Conservation (phyloP, 129 eudicot genomes). For the Flaveria bidentis region DNA sequence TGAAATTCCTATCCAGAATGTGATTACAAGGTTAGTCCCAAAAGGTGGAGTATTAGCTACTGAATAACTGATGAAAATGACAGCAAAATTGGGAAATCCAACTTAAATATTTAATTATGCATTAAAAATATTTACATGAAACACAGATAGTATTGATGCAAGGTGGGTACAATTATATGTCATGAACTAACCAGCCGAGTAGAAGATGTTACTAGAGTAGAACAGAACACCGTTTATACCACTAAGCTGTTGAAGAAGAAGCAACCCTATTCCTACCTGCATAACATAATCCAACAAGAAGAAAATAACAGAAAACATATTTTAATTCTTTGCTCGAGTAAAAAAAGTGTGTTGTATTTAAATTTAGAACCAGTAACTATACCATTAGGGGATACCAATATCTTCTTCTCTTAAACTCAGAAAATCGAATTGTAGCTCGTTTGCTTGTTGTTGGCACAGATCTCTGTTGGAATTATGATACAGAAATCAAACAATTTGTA, state of each 20-base stretch:
- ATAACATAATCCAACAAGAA: constrained; percentile 22
- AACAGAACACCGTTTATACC: constrained; percentile 83
- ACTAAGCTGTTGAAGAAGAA: constrained; percentile 79
- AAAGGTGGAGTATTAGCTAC: neutral
- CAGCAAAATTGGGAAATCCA: no score
- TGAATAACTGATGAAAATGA: neutral
- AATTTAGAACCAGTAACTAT: constrained; percentile 21
- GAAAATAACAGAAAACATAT: neutral
- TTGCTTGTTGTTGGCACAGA: constrained; percentile 68
- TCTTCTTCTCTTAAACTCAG: constrained; percentile 63
- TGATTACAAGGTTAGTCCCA: neutral
- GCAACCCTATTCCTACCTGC: constrained; percentile 83
- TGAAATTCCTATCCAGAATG: constrained; percentile 55
- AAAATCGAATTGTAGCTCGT: constrained; percentile 56
- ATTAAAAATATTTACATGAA: no score
- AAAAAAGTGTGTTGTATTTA: neutral
- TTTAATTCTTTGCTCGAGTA: neutral
- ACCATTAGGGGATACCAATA: constrained; percentile 88
- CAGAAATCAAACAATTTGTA: constrained; percentile 3
- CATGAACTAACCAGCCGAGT: constrained; percentile 65
- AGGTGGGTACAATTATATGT: neutral
- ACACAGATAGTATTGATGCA: neutral
- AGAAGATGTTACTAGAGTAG: constrained; percentile 74
- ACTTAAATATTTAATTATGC: no score
- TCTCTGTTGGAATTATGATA: constrained; percentile 45